These are phyloP conservation scores for Knoxdaviesia capensis DNA, from an alignment of 2,329 filamentous ascomycete genomes.

Conservation along the genomic window DNA sequence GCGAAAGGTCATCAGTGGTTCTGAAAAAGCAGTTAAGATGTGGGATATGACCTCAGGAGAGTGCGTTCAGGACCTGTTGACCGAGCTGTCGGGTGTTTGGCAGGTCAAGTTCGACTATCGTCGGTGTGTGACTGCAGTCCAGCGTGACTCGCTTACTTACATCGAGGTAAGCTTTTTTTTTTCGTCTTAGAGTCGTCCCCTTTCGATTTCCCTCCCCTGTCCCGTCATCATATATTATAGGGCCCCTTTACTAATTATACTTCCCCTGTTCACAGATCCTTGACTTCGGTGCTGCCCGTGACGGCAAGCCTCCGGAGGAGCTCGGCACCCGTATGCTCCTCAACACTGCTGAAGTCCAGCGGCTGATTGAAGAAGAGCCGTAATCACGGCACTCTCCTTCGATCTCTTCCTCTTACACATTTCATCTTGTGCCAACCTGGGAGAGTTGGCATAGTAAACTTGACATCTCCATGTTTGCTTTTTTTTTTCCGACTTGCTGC, in stretches of 20 bases:
- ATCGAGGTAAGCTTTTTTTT: conserved; percentile 53
- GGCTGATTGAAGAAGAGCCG: conserved; percentile 13
- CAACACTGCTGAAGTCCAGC: conserved; percentile 32
- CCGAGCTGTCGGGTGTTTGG: conserved; percentile 92
- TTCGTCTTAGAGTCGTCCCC: background rate
- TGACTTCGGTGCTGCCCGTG: conserved; percentile 85
- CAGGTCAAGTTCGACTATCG: conserved; percentile 96
- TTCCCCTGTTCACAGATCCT: conserved; percentile 47
- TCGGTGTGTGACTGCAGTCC: conserved; percentile 87
- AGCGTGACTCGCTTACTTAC: conserved; percentile 80
- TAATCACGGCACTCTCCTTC: background rate
- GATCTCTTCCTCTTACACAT: background rate
- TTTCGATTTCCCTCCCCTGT: background rate
- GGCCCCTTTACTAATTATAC: conserved; percentile 12
- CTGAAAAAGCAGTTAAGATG: conserved; percentile 92
- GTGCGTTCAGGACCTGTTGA: conserved; percentile 80
- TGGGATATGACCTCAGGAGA: conserved; percentile 90
- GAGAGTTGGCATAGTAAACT: background rate
- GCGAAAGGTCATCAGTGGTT: conserved; percentile 90
- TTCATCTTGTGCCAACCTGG: too few relatives aligned
- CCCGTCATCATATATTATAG: background rate
- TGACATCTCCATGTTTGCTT: background rate
- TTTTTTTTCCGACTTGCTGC: background rate
- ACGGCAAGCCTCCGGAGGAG: conserved; percentile 59
- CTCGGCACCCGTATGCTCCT: conserved; percentile 61